Evolutionary conservation across 441 rosid genomes (phyloP).

Genomic region (Populus hybrid): DNA sequence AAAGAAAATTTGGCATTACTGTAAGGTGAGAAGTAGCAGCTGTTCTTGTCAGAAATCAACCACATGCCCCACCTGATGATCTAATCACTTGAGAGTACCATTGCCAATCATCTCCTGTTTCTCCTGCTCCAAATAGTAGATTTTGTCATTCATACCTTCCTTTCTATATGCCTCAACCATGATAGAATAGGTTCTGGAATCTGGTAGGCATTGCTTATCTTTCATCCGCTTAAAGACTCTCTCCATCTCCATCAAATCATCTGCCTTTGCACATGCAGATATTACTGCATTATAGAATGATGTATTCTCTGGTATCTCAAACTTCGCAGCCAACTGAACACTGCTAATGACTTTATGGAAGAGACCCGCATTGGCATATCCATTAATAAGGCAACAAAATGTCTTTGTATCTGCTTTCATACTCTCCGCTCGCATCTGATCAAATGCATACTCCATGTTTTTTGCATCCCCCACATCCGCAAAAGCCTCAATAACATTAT

Average conservation of each 20-base stretch:
- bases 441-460: conserved; percentile 79
- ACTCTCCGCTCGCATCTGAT: conserved; percentile 83
- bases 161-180: conserved; percentile 74
- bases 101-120: conserved; percentile 28
- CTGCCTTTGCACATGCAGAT: conserved; percentile 76
- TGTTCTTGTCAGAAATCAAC: background rate
- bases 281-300: conserved; percentile 66
- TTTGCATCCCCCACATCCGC: conserved; percentile 87
- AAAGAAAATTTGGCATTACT: background rate
- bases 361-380: conserved; percentile 79
- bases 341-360: conserved; percentile 76
- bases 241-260: conserved; percentile 90
- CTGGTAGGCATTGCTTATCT: conserved; percentile 53
- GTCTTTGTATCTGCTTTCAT: conserved; percentile 92
- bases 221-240: conserved; percentile 77
- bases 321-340: conserved; percentile 68
- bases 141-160: conserved; percentile 80
- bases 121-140: conserved; percentile 74
- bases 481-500: conserved; percentile 89
- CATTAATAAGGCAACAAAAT: conserved; percentile 78
- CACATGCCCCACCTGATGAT: background rate
- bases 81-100: conserved; percentile 18
- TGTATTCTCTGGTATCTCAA: conserved; percentile 71
- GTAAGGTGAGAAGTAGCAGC: background rate
- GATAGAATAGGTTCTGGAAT: conserved; percentile 57